Evolutionary conservation across 2,329 filamentous ascomycete species (phyloP).

Genomic region (Fusarium oxysporum): DNA sequence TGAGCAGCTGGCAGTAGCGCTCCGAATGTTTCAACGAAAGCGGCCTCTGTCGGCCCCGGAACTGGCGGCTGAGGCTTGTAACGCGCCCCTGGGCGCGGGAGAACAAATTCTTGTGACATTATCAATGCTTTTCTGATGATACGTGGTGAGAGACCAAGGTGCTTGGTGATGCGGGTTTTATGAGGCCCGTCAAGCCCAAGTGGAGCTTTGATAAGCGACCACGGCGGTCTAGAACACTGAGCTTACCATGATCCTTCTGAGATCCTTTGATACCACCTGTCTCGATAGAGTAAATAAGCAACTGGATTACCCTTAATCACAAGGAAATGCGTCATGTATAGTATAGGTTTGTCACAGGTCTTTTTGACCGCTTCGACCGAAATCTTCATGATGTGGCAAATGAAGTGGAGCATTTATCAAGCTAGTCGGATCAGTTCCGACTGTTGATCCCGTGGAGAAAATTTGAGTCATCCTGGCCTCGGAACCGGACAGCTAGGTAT

Average conservation of each 20-base stretch:
- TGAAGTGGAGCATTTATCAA: background rate
- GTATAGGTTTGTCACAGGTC: rapidly evolving
- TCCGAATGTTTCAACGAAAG: slow-evolving; percentile 54
- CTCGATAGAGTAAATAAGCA: rapidly evolving
- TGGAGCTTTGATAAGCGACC: background rate
- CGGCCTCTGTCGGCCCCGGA: slow-evolving; percentile 50
- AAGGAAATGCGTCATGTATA: background rate
- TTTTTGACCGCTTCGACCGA: background rate
- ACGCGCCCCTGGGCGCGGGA: slow-evolving; percentile 10
- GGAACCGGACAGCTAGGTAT: background rate
- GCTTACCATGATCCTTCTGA: background rate
- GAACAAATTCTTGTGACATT: background rate
- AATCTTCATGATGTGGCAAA: background rate
- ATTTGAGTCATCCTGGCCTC: background rate
- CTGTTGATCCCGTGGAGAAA: background rate
- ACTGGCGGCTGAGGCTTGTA: slow-evolving; percentile 35
- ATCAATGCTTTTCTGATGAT: background rate
- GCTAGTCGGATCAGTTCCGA: background rate
- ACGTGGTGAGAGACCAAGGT: background rate
- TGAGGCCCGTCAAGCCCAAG: background rate
- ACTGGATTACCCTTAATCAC: rapidly evolving
- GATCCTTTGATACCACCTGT: background rate
- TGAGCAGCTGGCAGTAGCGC: slow-evolving; percentile 52
- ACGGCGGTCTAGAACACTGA: background rate
- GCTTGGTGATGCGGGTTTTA: background rate